Percentiles rank a stretch among this genome's conserved stretches.
Evolutionary conservation across 805 yeast species (phyloP).

Genomic region (Kluyveromyces wickerhamii): DNA sequence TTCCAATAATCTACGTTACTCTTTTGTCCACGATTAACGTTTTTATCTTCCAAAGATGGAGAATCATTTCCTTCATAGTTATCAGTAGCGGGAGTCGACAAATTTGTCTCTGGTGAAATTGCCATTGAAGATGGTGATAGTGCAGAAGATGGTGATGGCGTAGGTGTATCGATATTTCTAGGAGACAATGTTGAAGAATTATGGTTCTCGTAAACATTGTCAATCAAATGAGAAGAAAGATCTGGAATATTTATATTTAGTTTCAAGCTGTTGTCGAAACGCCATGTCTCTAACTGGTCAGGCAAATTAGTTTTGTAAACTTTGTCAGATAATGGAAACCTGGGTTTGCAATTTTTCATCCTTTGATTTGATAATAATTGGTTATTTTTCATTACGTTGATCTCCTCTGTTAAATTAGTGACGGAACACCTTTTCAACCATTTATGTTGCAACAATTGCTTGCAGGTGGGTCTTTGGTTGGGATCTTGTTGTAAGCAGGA

Average conservation of each 20-base stretch:
- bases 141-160: conserved; percentile 7
- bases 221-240: neutral
- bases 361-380: conserved; percentile 19
- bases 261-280: conserved; percentile 5
- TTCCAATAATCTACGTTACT: conserved; percentile 28
- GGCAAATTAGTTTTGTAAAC: conserved; percentile 19
- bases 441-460: conserved; percentile 42
- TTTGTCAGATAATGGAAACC: conserved; percentile 28
- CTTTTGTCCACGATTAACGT: neutral
- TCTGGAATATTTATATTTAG: neutral
- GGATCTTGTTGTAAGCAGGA: conserved; percentile 67
- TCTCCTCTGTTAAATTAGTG: conserved; percentile 34
- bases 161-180: neutral
- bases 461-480: conserved; percentile 52
- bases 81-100: conserved; percentile 18
- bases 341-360: conserved; percentile 29
- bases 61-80: conserved; percentile 8
- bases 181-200: neutral
- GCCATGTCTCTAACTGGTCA: conserved; percentile 5
- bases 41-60: neutral
- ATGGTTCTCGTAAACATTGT: neutral
- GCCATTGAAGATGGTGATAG: conserved; percentile 14
- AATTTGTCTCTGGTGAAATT: conserved; percentile 9
- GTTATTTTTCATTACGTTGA: conserved; percentile 27
- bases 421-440: conserved; percentile 31